Evolutionary conservation across 148 eudicot species (phyloP).

Genomic region (Polygonum maritimum): DNA sequence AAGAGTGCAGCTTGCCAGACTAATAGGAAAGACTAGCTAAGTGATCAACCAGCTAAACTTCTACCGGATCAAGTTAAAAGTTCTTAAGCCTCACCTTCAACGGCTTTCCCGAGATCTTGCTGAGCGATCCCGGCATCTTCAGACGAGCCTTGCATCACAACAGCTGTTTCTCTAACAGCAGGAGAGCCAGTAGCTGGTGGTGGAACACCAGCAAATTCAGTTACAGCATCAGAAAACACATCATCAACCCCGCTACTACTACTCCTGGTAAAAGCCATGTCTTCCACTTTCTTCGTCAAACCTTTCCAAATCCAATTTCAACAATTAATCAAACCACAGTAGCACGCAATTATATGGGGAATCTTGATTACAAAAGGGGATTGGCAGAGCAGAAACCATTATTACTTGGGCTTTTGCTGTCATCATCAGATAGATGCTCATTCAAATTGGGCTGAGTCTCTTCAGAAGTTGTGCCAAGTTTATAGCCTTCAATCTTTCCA

Average conservation of each 20-base stretch:
- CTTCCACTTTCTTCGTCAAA: constrained; percentile 18
- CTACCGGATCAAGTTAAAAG: neutral
- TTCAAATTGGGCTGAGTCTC: constrained; percentile 17
- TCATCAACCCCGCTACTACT: constrained; percentile 53
- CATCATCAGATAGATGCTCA: constrained; percentile 35
- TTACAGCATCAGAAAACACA: constrained; percentile 54
- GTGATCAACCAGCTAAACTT: neutral
- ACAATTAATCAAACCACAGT: neutral
- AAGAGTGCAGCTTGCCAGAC: neutral
- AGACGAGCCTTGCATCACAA: neutral
- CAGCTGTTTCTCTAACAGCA: constrained; percentile 15
- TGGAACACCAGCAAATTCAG: constrained; percentile 46
- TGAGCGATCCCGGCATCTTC: neutral
- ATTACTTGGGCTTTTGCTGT: constrained; percentile 9
- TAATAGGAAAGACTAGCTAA: neutral
- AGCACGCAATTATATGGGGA: neutral
- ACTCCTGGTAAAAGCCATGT: constrained; percentile 30
- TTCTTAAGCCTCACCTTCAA: neutral
- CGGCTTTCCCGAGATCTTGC: neutral
- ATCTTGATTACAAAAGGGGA: neutral
- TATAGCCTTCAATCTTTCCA: constrained; percentile 63
- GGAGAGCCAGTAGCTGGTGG: constrained; percentile 16
- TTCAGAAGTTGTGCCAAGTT: constrained; percentile 18
- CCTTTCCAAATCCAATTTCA: constrained; percentile 24
- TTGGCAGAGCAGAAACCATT: neutral